Conservation (phyloP, 345 rosid species). For the Alliaria petiolata region DNA sequence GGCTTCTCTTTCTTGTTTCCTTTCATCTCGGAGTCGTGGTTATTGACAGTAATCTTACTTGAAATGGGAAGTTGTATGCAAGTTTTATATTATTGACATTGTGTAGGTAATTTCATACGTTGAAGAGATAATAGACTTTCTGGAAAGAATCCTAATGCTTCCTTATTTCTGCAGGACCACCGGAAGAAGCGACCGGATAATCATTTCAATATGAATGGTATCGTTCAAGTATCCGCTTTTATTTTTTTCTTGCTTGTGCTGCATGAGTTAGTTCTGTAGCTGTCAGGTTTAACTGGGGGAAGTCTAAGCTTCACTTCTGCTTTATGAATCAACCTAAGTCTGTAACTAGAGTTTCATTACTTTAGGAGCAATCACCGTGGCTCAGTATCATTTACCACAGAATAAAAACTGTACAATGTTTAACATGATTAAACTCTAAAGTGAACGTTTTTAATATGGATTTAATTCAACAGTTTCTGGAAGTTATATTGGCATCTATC, state of each 20-base stretch:
- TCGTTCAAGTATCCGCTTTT: constrained; percentile 41
- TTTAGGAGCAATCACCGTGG: constrained; percentile 1
- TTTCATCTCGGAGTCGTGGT: background rate
- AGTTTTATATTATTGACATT: background rate
- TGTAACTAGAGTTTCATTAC: constrained; percentile 1
- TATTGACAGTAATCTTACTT: constrained; percentile 1
- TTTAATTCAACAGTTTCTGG: background rate
- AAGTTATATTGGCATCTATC: background rate
- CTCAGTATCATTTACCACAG: background rate
- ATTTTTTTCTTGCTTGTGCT: constrained; percentile 3
- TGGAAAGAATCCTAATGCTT: constrained; percentile 5
- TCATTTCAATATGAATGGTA: constrained; percentile 70
- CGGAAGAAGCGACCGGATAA: constrained; percentile 69
- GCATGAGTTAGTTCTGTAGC: constrained; percentile 7
- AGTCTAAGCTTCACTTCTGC: constrained; percentile 11
- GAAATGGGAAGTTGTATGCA: background rate
- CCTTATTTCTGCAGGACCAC: constrained; percentile 47
- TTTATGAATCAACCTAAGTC: background rate
- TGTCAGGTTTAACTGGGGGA: constrained; percentile 3
- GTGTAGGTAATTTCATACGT: background rate
- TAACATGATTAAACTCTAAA: background rate
- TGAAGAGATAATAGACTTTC: background rate
- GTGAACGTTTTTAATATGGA: background rate
- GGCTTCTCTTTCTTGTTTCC: background rate
- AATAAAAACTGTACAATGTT: background rate